Evolutionary conservation across 2,329 filamentous ascomycete genomes (phyloP).

Genomic region (Pseudocercospora fuligena): DNA sequence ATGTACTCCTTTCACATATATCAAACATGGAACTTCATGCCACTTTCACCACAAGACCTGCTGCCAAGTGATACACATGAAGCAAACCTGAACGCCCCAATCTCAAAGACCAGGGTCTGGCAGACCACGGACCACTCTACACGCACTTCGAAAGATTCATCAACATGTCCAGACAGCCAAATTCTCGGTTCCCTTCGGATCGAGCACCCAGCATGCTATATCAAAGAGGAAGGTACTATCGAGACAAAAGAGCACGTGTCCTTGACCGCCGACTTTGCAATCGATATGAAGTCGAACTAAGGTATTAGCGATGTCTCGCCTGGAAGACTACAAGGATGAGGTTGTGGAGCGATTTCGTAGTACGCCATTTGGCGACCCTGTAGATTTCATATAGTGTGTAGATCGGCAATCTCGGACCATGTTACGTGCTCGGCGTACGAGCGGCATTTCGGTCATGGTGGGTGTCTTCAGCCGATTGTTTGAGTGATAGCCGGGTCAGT

Average conservation of each 20-base stretch:
- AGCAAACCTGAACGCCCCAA: too few relatives aligned
- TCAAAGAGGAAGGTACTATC: neutral
- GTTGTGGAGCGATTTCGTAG: conserved; percentile 1
- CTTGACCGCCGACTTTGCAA: neutral
- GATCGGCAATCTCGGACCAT: conserved; percentile 22
- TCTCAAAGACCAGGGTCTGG: too few relatives aligned
- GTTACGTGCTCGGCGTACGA: neutral
- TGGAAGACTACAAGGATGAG: neutral
- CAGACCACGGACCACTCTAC: too few relatives aligned
- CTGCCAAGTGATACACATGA: too few relatives aligned
- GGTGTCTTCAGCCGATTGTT: too few relatives aligned
- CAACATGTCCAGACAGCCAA: too few relatives aligned
- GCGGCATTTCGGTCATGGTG: too few relatives aligned
- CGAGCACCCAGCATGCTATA: neutral
- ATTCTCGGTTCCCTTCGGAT: neutral
- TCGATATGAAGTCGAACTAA: neutral
- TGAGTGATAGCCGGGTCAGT: too few relatives aligned
- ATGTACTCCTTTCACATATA: neutral
- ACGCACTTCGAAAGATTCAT: too few relatives aligned
- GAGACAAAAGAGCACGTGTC: neutral
- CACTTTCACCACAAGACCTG: too few relatives aligned
- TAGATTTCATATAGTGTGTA: neutral
- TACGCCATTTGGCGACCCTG: neutral
- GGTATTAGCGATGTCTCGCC: neutral
- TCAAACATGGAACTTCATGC: too few relatives aligned